Evolutionary conservation across 352 stramenopile species (phyloP).

Genomic region (Globisporangium spinosum): DNA sequence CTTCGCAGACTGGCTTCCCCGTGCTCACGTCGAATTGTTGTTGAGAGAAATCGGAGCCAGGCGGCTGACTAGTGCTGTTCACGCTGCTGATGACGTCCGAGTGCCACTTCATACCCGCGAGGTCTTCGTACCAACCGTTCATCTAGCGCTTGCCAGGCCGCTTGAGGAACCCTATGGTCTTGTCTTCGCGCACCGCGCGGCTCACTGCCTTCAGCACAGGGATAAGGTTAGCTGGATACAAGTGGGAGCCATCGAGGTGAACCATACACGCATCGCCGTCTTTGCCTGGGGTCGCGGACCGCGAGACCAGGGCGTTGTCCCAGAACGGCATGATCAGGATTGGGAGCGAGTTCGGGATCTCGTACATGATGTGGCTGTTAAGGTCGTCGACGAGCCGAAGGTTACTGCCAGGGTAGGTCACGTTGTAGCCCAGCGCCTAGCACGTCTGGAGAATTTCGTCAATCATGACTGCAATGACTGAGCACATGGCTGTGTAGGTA

Average conservation of each 20-base stretch:
- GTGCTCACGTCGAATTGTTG: not conserved
- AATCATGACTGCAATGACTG: not conserved
- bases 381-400: not conserved
- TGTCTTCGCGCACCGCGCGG: not conserved
- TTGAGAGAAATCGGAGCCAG: not conserved
- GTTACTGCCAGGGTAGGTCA: not conserved
- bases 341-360: not conserved
- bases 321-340: not conserved
- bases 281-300: not conserved
- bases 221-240: not conserved
- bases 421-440: not conserved
- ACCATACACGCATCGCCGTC: not conserved
- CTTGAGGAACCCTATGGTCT: not conserved
- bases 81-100: not conserved
- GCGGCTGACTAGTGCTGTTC: not conserved
- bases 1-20: not conserved
- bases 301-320: not conserved
- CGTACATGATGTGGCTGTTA: not conserved
- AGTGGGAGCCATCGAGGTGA: not conserved
- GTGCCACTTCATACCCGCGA: not conserved
- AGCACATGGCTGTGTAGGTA: not conserved
- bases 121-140: not conserved
- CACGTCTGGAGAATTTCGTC: not conserved
- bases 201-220: not conserved
- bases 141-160: not conserved